phyloP scores from a whole-genome alignment of 2,329 filamentous ascomycete species.

The Metarhizium guizhouense region DNA sequence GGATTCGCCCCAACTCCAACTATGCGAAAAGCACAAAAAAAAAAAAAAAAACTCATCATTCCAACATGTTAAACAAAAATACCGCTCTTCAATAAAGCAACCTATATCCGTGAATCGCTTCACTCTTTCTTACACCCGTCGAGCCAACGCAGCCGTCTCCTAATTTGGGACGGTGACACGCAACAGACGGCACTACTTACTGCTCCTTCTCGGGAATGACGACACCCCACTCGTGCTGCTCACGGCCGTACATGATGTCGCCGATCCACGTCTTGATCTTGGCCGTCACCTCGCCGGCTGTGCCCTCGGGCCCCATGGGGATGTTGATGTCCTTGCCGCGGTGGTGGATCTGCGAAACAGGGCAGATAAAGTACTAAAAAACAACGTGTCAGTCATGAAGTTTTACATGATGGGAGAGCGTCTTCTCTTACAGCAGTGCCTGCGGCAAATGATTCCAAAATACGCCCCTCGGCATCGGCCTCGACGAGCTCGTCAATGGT shows the following conservation, averaged over 20 bases:
- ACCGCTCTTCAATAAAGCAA: background rate
- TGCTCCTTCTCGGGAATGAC: conserved; percentile 53
- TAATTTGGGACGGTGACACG: background rate
- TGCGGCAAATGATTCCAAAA: conserved; percentile 78
- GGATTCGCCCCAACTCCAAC: background rate
- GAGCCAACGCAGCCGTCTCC: background rate
- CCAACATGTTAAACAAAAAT: background rate
- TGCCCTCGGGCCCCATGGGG: conserved; percentile 44
- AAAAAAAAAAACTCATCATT: background rate
- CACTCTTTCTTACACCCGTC: background rate
- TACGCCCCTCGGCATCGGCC: conserved; percentile 63
- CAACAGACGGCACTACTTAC: conserved; percentile 3
- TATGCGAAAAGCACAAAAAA: background rate
- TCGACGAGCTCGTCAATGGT: conserved; percentile 70
- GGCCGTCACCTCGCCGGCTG: conserved; percentile 44
- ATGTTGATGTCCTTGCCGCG: conserved; percentile 54
- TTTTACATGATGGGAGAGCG: conserved; percentile 13
- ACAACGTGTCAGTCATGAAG: background rate
- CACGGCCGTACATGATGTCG: conserved; percentile 67
- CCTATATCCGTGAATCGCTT: background rate
- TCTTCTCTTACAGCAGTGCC: conserved; percentile 64
- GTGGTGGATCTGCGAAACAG: conserved; percentile 60
- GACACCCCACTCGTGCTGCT: conserved; percentile 60
- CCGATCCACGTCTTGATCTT: conserved; percentile 58
- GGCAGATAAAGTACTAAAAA: conserved; percentile 58